A percentile compares a stretch with the other conserved stretches of the same genome.
These are phyloP conservation scores for Coprinopsis sp. DNA, from an alignment of 768 basidiomycete genomes.

Conservation along the genomic window DNA sequence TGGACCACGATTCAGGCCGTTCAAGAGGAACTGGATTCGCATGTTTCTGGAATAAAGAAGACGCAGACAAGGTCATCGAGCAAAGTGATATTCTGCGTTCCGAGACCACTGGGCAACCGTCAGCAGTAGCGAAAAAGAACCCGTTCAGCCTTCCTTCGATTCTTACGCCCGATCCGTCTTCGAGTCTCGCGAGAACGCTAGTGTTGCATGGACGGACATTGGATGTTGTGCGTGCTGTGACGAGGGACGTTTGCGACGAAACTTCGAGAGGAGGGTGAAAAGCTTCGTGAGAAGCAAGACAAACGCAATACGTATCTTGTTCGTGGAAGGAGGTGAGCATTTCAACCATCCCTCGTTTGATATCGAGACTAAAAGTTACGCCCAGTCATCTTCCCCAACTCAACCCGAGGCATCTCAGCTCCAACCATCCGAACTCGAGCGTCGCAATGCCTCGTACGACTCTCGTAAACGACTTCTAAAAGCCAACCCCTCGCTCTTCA, in stretches of 20 bases:
- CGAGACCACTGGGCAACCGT: conserved; percentile 51
- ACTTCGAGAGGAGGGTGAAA: conserved; percentile 85
- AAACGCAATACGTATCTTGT: conserved; percentile 95
- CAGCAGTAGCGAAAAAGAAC: conserved; percentile 55
- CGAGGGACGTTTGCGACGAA: conserved; percentile 82
- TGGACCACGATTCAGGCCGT: conserved; percentile 78
- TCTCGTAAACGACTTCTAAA: conserved; percentile 79
- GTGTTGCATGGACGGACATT: conserved; percentile 92
- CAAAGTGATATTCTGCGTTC: conserved; percentile 69
- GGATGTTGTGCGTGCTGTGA: conserved; percentile 87
- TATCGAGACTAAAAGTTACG: neutral
- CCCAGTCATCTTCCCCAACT: conserved; percentile 85
- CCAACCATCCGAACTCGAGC: conserved; percentile 73
- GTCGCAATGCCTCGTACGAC: conserved; percentile 80
- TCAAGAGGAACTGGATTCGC: conserved; percentile 95
- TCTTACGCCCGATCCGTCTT: conserved; percentile 90
- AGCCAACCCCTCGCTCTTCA: conserved; percentile 89
- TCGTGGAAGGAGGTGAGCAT: conserved; percentile 84
- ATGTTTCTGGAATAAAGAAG: conserved; percentile 92
- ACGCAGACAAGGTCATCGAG: conserved; percentile 80
- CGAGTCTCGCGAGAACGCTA: conserved; percentile 72
- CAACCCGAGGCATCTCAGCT: conserved; percentile 73
- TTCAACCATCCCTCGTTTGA: conserved; percentile 1
- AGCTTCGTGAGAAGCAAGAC: conserved; percentile 81
- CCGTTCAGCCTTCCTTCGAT: conserved; percentile 87